A percentile compares a stretch with the other conserved stretches of the same genome.
Evolutionary conservation across 768 basidiomycete species (phyloP).

Genomic region (Naganishia friedmannii): DNA sequence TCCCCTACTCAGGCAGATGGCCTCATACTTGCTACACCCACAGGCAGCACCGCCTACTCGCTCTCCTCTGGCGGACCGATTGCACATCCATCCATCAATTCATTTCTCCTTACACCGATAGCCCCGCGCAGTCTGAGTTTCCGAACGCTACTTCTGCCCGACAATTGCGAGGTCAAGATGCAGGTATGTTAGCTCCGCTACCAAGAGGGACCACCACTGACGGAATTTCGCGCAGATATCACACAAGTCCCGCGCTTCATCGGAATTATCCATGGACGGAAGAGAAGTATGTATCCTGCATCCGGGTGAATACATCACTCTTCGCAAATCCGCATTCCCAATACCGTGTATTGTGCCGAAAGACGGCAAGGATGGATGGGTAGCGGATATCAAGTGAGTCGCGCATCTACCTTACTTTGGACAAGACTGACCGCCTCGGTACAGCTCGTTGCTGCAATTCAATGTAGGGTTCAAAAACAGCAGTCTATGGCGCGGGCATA

Average conservation of each 20-base stretch:
- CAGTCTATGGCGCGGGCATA: conserved; percentile 41
- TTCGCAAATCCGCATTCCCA: conserved; percentile 79
- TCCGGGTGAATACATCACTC: conserved; percentile 79
- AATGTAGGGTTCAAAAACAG: conserved; percentile 75
- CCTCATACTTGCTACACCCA: conserved; percentile 89
- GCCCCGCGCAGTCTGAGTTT: conserved; percentile 90
- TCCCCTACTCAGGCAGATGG: conserved; percentile 70
- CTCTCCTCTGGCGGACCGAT: conserved; percentile 93
- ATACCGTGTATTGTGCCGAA: conserved; percentile 76
- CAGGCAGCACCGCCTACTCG: conserved; percentile 94
- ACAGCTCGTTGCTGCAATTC: conserved; percentile 80
- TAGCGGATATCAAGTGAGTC: conserved; percentile 74
- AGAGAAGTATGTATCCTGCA: conserved; percentile 75
- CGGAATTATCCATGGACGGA: conserved; percentile 90
- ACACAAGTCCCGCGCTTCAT: conserved; percentile 76
- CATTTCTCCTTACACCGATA: conserved; percentile 90
- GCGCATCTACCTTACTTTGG: background rate
- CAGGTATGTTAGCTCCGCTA: conserved; percentile 41
- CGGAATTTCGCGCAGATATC: conserved; percentile 63
- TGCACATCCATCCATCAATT: conserved; percentile 85
- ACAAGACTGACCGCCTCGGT: conserved; percentile 3
- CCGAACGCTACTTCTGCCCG: conserved; percentile 82
- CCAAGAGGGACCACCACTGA: background rate
- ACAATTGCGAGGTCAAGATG: conserved; percentile 50
- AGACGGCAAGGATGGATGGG: conserved; percentile 83